Percentiles rank a stretch among this genome's conserved stretches.
Conservation (phyloP, 176 grass and related monocot species). For the Cymbopogon citratus region DNA sequence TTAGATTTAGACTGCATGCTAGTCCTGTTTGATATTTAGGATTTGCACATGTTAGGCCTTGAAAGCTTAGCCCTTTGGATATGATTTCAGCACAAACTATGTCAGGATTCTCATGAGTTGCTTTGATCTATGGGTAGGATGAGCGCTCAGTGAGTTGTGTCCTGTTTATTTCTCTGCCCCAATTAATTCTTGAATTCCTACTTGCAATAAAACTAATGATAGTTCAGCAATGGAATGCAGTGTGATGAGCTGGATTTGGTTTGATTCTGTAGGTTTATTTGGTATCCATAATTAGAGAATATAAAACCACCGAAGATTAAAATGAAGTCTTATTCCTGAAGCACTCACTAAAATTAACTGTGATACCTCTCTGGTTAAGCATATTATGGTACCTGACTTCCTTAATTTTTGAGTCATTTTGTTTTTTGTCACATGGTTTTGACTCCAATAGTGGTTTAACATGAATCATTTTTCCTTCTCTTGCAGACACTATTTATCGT, state of each 20-base stretch:
- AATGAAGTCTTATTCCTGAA: background rate
- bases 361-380: background rate
- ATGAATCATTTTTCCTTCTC: conserved; percentile 10
- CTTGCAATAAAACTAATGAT: background rate
- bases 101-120: background rate
- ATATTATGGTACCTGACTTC: background rate
- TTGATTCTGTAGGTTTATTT: conserved; percentile 5
- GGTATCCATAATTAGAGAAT: background rate
- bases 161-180: background rate
- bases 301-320: background rate
- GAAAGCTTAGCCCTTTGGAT: background rate
- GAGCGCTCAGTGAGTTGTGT: background rate
- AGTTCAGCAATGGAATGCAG: background rate
- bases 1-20: background rate
- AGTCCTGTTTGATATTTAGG: background rate
- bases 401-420: background rate
- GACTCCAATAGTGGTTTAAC: conserved; percentile 17
- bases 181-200: background rate
- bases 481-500: conserved; percentile 73
- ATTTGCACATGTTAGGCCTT: background rate
- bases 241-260: background rate
- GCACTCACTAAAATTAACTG: background rate
- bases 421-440: background rate
- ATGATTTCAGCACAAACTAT: conserved; percentile 3
- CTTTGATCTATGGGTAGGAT: background rate